Base-by-base conservation (phyloP, 1,284 basidiomycete genomes). In the Quambalaria eucalypti region DNA sequence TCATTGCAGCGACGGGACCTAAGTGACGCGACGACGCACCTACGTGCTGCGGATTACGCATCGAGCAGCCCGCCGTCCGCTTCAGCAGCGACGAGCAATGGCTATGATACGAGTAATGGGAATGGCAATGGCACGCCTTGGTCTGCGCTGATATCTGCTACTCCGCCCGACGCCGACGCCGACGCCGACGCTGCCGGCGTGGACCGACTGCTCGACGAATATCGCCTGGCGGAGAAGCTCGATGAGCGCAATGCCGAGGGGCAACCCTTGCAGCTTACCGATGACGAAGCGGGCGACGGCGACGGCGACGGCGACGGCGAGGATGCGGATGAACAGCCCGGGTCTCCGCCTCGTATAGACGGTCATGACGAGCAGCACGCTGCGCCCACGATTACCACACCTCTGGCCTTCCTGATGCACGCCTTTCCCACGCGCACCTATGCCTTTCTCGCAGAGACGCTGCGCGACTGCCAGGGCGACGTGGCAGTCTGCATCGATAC, bases 401-500 rank as follows among this genome's bases (percentile, higher is more conserved):
- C 63, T 0, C 54, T 68, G 8, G 46, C 49, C 23, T 65, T 68
- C 38, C 56, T 68, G 1, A 56, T 56, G n/a, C 65, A 68, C 49
- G 64, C 64, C 6, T 68, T 65, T 31, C 64, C 65, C 0, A 55
- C 59, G 9, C 54, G 65, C 1, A 68, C 66, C 21, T 55, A 50
- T 10, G 48, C 52, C 19, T 69, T 68, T 29, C 56, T 72, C 1
- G 30, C 50, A 14, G 61, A 70, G 21, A 61, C 61, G 9, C 56
- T 70, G 5, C 10, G 52, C 1, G 59, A 65, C 12, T 52, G 57
- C 30, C 29, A 61, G 4, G 63, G 59, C 28, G 64, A 70, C 39
- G 59, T 72, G 1, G 62, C 64, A 21, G 52, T 42, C 9, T 55
- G 59, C 10, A 57, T 72, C n/a, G 69, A 72, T 47, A 65, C 61